Evolutionary conservation across 2,329 filamentous ascomycete genomes (phyloP).

Genomic region (Rachicladosporium sp.): DNA sequence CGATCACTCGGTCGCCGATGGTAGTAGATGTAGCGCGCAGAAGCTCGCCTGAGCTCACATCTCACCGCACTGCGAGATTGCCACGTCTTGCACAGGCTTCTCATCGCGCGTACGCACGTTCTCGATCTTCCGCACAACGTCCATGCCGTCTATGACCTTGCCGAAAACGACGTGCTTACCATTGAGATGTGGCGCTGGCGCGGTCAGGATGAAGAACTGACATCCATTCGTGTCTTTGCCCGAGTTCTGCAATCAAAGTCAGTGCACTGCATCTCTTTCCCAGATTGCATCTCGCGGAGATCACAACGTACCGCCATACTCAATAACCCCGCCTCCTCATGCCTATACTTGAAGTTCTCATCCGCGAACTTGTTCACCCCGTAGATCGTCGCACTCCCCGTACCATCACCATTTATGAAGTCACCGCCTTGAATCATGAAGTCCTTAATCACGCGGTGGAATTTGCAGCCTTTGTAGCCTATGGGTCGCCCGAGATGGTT

Average conservation of each 20-base stretch:
- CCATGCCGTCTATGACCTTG: conserved; percentile 77
- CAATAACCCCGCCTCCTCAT: conserved; percentile 67
- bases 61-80: conserved; percentile 79
- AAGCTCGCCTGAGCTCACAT: conserved; percentile 45
- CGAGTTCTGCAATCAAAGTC: conserved; percentile 50
- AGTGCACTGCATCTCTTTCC: background rate
- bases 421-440: conserved; percentile 98
- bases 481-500: conserved; percentile 64
- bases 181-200: conserved; percentile 75
- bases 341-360: conserved; percentile 60
- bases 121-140: conserved; percentile 86
- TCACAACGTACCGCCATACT: conserved; percentile 71
- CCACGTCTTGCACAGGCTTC: conserved; percentile 72
- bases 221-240: conserved; percentile 87
- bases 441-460: conserved; percentile 86
- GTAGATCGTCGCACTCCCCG: conserved; percentile 76
- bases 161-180: conserved; percentile 94
- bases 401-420: conserved; percentile 87
- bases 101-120: conserved; percentile 74
- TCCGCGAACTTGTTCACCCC: conserved; percentile 74
- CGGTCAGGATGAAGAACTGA: conserved; percentile 95
- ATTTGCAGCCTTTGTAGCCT: conserved; percentile 90
- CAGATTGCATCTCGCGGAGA: background rate
- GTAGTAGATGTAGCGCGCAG: too few species aligned
- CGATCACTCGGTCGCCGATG: too few species aligned